These are phyloP conservation scores for Microdochium nivale DNA, from an alignment of 2,329 filamentous ascomycete genomes.

Conservation along the genomic window DNA sequence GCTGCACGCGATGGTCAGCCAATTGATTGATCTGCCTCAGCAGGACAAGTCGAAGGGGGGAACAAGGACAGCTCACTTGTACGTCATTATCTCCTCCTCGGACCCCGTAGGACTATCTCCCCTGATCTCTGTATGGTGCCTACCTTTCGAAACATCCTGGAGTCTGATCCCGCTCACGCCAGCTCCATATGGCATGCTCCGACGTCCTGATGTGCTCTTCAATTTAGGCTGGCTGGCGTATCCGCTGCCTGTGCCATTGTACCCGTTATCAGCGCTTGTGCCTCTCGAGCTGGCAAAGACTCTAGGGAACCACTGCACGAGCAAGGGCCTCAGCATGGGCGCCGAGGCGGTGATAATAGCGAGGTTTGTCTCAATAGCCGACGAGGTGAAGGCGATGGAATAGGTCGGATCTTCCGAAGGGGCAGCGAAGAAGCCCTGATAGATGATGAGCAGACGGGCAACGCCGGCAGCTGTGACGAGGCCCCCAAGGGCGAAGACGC, in stretches of 20 bases:
- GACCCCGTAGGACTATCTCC: constrained; percentile 19
- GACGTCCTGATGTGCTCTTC: background rate
- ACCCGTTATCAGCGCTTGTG: constrained; percentile 4
- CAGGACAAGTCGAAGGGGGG: background rate
- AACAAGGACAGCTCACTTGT: constrained; percentile 10
- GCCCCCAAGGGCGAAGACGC: constrained; percentile 27
- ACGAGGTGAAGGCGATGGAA: constrained; percentile 21
- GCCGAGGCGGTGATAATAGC: constrained; percentile 26
- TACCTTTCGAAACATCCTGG: constrained; percentile 3
- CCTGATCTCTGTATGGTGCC: constrained; percentile 20
- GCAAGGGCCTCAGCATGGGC: constrained; percentile 24
- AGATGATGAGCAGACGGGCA: constrained; percentile 21
- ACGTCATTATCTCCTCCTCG: constrained; percentile 27
- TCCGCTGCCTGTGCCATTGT: background rate
- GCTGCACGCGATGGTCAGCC: background rate
- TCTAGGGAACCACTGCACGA: constrained; percentile 22
- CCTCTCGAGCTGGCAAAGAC: constrained; percentile 17
- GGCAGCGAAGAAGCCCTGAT: constrained; percentile 12
- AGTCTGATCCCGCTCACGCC: background rate
- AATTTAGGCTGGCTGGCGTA: background rate
- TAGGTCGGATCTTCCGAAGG: constrained; percentile 14
- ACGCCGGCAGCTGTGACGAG: constrained; percentile 19
- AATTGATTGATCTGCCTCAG: background rate
- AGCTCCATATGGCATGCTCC: background rate
- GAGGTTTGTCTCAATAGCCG: constrained; percentile 25